Base-by-base conservation (phyloP, 2,329 filamentous ascomycete genomes). In the Cordyceps cicadae region DNA sequence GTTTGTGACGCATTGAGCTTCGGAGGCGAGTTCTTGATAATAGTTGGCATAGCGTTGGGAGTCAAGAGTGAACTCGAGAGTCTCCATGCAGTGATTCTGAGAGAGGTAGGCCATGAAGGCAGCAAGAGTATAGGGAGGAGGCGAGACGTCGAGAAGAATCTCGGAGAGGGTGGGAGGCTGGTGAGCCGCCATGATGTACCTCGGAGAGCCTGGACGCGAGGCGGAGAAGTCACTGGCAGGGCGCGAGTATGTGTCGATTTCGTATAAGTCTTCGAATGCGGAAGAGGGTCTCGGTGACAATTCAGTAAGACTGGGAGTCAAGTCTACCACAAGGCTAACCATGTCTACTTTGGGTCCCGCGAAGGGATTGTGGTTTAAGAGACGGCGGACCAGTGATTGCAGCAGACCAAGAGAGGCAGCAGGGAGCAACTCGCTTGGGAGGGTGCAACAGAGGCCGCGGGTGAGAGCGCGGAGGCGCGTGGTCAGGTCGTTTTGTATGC, bases 81-180 rank as follows among this genome's bases (percentile, higher is more conserved):
- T 97, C 74, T 99, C 94, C 65, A 97, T 79, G 71, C 94, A 99
- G 75, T 97, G 93, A 69, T 97, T 97, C 70, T 96, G 92, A 1
- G 93, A 97, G 4, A 97, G 82, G 70, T 96, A 97, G 60, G 92
- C 92, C 85, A 94, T 97, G 74, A 97, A 97, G 37, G 93, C 93
- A 63, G 86, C 87, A 9, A 97, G 80, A 0, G 92, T 96, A 82
- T 91, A 97, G 66, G 94, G 94, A 46, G 91, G 87, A 9, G 90
- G 86, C 41, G 94, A 90, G 50, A 84, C 85, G 75, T 97, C 94
- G 65, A 89, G 84, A 50, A 99, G 83, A 32, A 99, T 95, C 68
- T 97, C 93, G 62, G 87, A 83, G 54, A 99, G 79, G 34, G 90
- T 88, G 49, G 91, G 93, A 32, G 76, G 77, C 65, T 71, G 74